phyloP scores from a whole-genome alignment of 129 eudicot species.

The Silybum marianum region DNA sequence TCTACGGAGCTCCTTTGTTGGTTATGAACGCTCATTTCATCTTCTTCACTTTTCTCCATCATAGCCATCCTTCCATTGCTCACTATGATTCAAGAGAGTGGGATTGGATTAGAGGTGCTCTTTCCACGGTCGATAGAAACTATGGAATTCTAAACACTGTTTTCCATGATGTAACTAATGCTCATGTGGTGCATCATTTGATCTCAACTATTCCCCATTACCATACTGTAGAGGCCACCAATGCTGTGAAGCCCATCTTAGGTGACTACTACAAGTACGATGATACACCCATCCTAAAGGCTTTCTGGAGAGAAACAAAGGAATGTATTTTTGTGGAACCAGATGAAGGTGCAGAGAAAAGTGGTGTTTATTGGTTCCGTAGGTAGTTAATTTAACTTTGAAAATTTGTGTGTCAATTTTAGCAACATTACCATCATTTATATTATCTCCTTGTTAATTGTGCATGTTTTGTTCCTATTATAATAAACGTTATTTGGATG shows the following conservation, averaged over 20 bases:
- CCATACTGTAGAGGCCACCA: constrained; percentile 51
- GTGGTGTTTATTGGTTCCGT: constrained; percentile 36
- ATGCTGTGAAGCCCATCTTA: constrained; percentile 40
- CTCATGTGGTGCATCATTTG: constrained; percentile 54
- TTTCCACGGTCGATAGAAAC: constrained; percentile 53
- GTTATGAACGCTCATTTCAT: constrained; percentile 53
- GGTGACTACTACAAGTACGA: constrained; percentile 45
- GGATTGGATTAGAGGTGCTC: constrained; percentile 62
- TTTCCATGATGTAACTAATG: constrained; percentile 52
- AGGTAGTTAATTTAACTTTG: not conserved
- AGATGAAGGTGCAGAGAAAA: constrained; percentile 22
- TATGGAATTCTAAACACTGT: constrained; percentile 51
- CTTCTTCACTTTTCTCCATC: constrained; percentile 52
- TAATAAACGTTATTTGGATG: not conserved
- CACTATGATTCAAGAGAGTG: constrained; percentile 54
- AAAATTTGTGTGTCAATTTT: not conserved
- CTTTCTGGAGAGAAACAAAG: constrained; percentile 51
- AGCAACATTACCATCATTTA: not conserved
- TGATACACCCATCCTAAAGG: constrained; percentile 41
- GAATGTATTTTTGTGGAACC: constrained; percentile 46
- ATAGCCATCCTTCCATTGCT: constrained; percentile 54
- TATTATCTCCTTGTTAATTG: not conserved
- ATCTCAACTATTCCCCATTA: constrained; percentile 50
- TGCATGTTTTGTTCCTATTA: not conserved
- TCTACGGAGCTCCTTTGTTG: constrained; percentile 49